These are phyloP conservation scores for Arctium lappa DNA, from an alignment of 129 eudicot species.

Conservation along the genomic window DNA sequence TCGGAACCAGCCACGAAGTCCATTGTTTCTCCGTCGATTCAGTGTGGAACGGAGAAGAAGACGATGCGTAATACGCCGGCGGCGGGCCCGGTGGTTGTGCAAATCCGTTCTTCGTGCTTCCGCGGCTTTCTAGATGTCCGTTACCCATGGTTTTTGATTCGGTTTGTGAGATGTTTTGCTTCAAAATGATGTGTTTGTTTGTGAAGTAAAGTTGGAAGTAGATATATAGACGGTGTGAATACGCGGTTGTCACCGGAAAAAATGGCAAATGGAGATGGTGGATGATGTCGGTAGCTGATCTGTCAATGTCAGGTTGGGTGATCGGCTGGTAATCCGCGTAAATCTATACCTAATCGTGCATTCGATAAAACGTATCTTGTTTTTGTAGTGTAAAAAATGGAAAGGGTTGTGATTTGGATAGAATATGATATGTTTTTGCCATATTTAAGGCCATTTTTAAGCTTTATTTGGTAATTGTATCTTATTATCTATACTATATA, in stretches of 20 bases:
- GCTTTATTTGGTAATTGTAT: too few relatives aligned
- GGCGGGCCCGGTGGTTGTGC: conserved; percentile 13
- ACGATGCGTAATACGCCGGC: conserved; percentile 14
- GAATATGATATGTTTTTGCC: background rate
- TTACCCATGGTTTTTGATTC: conserved; percentile 38
- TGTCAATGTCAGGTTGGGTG: conserved; percentile 38
- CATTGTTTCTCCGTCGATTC: conserved; percentile 49
- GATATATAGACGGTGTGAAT: background rate
- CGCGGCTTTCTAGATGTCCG: conserved; percentile 69
- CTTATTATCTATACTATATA: too few relatives aligned
- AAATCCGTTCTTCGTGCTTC: conserved; percentile 41
- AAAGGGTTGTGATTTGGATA: background rate
- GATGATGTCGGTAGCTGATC: conserved; percentile 19
- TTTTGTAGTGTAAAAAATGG: background rate
- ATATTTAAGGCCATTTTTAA: too few relatives aligned
- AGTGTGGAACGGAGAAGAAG: conserved; percentile 24
- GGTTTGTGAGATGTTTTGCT: background rate
- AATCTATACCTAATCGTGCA: background rate
- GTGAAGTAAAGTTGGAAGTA: background rate
- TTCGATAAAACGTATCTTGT: background rate
- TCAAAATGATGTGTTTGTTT: background rate
- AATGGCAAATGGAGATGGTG: background rate
- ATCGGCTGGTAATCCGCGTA: conserved; percentile 27
- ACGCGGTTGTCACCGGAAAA: background rate
- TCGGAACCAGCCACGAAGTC: conserved; percentile 88